Evolutionary conservation across 768 basidiomycete species (phyloP).

Genomic region (Pulveroboletus sp.): DNA sequence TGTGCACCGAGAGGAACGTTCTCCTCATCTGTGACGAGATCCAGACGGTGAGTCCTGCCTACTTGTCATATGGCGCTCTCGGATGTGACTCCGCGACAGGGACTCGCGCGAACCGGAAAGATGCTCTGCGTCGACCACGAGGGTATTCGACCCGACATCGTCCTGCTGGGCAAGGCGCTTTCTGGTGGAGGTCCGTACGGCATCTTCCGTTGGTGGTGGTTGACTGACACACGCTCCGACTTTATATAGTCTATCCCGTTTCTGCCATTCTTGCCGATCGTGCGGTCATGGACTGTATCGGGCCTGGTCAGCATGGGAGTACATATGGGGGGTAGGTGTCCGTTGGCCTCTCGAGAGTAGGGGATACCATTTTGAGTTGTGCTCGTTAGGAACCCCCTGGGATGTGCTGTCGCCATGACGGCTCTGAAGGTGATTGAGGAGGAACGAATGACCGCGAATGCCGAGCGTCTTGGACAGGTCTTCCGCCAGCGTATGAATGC

Average conservation of each 20-base stretch:
- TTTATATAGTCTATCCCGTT: conserved; percentile 83
- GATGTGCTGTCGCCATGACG: conserved; percentile 92
- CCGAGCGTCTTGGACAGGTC: conserved; percentile 68
- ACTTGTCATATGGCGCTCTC: not conserved
- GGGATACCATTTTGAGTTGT: not conserved
- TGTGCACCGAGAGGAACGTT: conserved; percentile 91
- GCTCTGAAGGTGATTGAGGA: conserved; percentile 88
- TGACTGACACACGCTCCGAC: conserved; percentile 5
- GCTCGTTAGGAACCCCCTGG: conserved; percentile 75
- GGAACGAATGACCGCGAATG: conserved; percentile 80
- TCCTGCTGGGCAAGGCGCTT: conserved; percentile 93
- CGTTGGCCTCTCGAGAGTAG: not conserved
- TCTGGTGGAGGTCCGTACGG: conserved; percentile 78
- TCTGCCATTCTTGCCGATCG: conserved; percentile 89
- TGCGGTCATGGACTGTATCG: conserved; percentile 91
- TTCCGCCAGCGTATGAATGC: conserved; percentile 66
- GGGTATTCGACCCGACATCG: conserved; percentile 81
- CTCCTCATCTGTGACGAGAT: conserved; percentile 98
- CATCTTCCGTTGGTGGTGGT: not conserved
- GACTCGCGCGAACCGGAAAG: conserved; percentile 89
- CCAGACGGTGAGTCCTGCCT: conserved; percentile 63
- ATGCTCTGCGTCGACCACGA: conserved; percentile 91
- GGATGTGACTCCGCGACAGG: conserved; percentile 38
- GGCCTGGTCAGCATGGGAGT: conserved; percentile 92
- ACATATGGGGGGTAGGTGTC: conserved; percentile 85